Base-by-base conservation (phyloP, 2,329 filamentous ascomycete genomes). In the Furcasterigmium furcatum region DNA sequence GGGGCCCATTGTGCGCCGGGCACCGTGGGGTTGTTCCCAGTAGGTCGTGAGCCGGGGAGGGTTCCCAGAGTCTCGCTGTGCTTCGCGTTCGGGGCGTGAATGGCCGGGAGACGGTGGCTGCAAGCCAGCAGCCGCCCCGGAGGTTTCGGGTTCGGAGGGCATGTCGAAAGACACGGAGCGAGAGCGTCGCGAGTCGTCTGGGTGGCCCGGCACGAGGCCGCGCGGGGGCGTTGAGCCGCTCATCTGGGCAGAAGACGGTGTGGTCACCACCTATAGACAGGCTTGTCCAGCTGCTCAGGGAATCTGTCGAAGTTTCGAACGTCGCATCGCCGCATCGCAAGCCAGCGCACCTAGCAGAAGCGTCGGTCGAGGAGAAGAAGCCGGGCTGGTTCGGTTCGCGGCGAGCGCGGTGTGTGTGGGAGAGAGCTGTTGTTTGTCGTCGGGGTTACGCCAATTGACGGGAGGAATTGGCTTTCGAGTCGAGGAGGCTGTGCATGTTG, bases 21-120 rank as follows among this genome's bases (percentile, higher is more conserved):
- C 52, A 46, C 63, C 57, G 50, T 74, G 71, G 18, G 72, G 66
- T 38, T 74, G 66, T 46, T 73, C 72, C 78, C 77, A 81, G 51
- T 79, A 79, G 1, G 72, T 72, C 34, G 74, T 73, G 46, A 77
- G 65, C 30, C 66, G 65, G 3, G 72, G 67, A 24, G 72, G 56
- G 44, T 64, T 70, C 30, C 64, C 59, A 27, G 47, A 30, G 12
- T 16, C 18, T 36, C 39, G 29, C 40, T 35, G 27, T 19, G 14
- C 13, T 10, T 4, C 21, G 7, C 19, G 19, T 22, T 21, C 29
- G 16, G n/a, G 36, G 19, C 13, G 39, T 32, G 9, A 20, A 47
- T 35, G 38, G 32, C n/a, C 27, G 18, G 25, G 30, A 9, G 40
- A 21, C 7, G 48, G 40, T 3, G 46, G 44, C 16, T 44, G 46